Evolutionary conservation across 768 basidiomycete species (phyloP).

Genomic region (Lactifluus rugatus): DNA sequence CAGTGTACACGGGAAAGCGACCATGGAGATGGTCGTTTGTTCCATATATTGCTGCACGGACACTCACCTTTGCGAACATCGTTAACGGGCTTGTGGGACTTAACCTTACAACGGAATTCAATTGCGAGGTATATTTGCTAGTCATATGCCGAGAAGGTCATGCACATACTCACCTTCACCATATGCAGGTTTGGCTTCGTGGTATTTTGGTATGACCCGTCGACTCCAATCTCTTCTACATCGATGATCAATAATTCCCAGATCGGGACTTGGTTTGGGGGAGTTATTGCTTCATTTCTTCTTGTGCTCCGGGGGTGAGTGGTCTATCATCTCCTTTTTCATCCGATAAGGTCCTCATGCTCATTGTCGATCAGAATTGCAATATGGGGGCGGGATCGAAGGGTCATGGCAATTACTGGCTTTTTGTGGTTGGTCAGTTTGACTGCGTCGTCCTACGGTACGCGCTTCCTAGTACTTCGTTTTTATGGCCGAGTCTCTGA

Average conservation of each 20-base stretch:
- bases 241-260: background rate
- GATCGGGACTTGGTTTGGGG: slow-evolving; percentile 5
- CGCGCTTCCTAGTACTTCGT: background rate
- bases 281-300: slow-evolving; percentile 8
- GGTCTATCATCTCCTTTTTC: too few relatives aligned
- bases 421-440: background rate
- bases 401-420: background rate
- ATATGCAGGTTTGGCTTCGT: slow-evolving; percentile 8
- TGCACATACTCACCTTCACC: background rate
- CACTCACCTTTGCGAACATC: background rate
- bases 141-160: background rate
- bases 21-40: slow-evolving; percentile 17
- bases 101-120: slow-evolving; percentile 2
- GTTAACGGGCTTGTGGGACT: slow-evolving; percentile 3
- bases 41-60: slow-evolving; percentile 3
- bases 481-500: background rate
- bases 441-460: background rate
- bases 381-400: slow-evolving; percentile 11
- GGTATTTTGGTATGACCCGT: background rate
- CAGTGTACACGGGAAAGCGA: slow-evolving; percentile 14
- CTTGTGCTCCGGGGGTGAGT: slow-evolving; percentile 15
- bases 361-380: slow-evolving; percentile 7
- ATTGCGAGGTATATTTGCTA: slow-evolving; percentile 1
- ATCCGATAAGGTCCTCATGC: background rate
- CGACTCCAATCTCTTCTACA: too few relatives aligned